These are phyloP conservation scores for Beverwykella pulmonaria DNA, from an alignment of 495 filamentous ascomycete species.

Conservation along the genomic window DNA sequence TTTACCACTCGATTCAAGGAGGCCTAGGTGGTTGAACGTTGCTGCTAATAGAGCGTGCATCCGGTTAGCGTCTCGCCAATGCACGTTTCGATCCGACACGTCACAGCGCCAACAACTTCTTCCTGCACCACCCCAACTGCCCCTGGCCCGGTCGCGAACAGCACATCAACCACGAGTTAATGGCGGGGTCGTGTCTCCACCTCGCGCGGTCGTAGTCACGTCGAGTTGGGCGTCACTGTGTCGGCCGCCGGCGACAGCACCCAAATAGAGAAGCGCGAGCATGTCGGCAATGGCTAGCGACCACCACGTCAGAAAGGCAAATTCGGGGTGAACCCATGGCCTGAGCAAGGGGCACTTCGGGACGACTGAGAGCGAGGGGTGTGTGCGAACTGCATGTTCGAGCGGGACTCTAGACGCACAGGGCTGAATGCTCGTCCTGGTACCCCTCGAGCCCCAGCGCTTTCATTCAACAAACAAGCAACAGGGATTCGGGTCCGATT, in stretches of 20 bases:
- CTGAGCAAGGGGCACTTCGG: not conserved
- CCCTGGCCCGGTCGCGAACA: not conserved
- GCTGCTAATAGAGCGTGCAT: not conserved
- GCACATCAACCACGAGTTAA: not conserved
- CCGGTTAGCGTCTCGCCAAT: not conserved
- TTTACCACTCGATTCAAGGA: too few relatives aligned
- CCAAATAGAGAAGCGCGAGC: not conserved
- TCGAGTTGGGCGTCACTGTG: not conserved
- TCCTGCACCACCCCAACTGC: not conserved
- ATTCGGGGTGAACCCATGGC: not conserved
- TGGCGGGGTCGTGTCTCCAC: not conserved
- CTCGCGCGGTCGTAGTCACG: constrained; percentile 1
- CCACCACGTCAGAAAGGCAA: not conserved
- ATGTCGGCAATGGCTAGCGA: not conserved
- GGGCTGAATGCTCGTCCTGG: not conserved
- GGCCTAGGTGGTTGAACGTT: too few relatives aligned
- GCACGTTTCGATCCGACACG: not conserved
- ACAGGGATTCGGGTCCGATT: not conserved
- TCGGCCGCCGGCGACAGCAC: not conserved
- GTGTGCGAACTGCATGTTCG: constrained; percentile 1
- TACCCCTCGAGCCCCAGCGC: not conserved
- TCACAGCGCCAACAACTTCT: not conserved
- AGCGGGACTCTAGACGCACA: not conserved
- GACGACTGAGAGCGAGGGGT: not conserved
- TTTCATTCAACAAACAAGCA: too few relatives aligned